Percentiles rank a stretch among this genome's conserved stretches.
phyloP scores from a whole-genome alignment of 768 basidiomycete species.

The Lyophyllum semitale region DNA sequence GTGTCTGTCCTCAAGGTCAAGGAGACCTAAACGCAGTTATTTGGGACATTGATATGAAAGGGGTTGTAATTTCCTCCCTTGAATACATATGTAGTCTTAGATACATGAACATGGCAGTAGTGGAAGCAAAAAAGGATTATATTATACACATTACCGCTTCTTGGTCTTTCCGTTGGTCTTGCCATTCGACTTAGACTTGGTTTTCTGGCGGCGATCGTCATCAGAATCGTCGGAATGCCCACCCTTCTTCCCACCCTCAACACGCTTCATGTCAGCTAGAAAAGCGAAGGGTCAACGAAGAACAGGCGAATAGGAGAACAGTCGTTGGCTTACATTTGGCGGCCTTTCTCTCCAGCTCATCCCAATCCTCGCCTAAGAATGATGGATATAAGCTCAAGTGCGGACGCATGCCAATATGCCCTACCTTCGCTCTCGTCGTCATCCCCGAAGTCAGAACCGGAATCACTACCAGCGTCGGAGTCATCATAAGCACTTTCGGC shows the following conservation, averaged over 20 bases:
- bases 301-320: neutral
- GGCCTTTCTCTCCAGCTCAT: constrained; percentile 90
- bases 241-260: constrained; percentile 38
- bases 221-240: constrained; percentile 58
- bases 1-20: neutral
- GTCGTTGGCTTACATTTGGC: constrained; percentile 67
- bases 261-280: constrained; percentile 53
- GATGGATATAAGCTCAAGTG: neutral
- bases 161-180: constrained; percentile 37
- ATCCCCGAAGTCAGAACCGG: constrained; percentile 64
- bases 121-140: neutral
- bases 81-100: neutral
- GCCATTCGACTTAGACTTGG: constrained; percentile 40
- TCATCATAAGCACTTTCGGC: constrained; percentile 74
- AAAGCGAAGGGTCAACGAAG: constrained; percentile 21
- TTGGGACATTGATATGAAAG: no score
- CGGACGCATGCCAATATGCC: constrained; percentile 15
- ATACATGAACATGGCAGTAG: neutral
- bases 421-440: constrained; percentile 62
- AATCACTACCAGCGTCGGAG: constrained; percentile 60
- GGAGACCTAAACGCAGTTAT: neutral
- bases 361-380: constrained; percentile 88
- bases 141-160: constrained; percentile 25
- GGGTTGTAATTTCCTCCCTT: neutral
- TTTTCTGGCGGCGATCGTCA: constrained; percentile 46